Base-by-base conservation (phyloP, 192 early-diverging fungal genomes). In the Entomortierella beljakovae region DNA sequence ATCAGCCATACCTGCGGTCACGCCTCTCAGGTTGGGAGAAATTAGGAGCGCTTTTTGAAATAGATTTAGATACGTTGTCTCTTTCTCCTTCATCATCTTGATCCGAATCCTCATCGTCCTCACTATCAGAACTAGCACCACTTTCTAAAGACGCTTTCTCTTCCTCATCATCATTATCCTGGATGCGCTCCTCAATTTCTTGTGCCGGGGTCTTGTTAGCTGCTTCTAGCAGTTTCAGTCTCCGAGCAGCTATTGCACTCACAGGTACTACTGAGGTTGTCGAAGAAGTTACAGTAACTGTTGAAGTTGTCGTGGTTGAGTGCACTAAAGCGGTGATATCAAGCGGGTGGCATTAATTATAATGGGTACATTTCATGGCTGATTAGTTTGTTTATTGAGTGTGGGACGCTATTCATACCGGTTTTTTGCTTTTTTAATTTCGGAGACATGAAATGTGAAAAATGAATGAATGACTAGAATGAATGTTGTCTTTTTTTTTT, bases 401-500 rank as follows among this genome's bases (percentile, higher is more conserved):
- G n/a, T n/a, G n/a, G n/a, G n/a, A n/a, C n/a, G n/a, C n/a, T 55
- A 22, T 38, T 28, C 56, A 23, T 51, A 79, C 67, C 61, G 23
- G 59, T 70, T 34, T 70, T 79, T 37, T 79, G 75, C 51, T 70
- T 79, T 50, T 79, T 79, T 54, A 62, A 23, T 40, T 70, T 79
- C 9, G 66, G 75, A 4, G 75, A 42, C 75, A 79, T 76, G 28
- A 51, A 55, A 29, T 50, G 37, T 29, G 53, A 28, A 32, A n/a
- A 32, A 28, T 40, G 22, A 23, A 28, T 34, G 42, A 18, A 9
- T 29, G 9, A 26, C 46, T 52, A 35, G 7, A 35, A 23, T 37
- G 25, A 35, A 42, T n/a, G 7, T 15, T 68, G 8, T 56, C 31
- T 55, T 43, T 37, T 49, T 66, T 67, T 54, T 46, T 46, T 46